Base-by-base conservation (phyloP, 768 basidiomycete genomes). In the Trametes punicea region DNA sequence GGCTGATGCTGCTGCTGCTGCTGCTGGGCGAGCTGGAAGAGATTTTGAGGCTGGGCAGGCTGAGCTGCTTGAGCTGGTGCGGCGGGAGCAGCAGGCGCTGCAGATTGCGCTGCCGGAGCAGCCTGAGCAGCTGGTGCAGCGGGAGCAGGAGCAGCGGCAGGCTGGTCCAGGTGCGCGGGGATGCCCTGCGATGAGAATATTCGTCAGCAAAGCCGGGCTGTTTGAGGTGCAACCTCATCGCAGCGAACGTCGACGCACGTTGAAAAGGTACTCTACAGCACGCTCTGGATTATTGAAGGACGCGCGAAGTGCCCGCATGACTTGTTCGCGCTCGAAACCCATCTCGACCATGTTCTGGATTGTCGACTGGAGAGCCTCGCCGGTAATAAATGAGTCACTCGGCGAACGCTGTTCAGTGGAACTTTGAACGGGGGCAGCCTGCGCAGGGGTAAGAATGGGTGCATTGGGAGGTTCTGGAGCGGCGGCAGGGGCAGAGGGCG, bases 221-320 rank as follows among this genome's bases (percentile, higher is more conserved):
- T 7, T 13, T 31, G 31, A 7, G 31, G 31, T 31, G 31, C 31
- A 31, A 13, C 31, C 6, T 31, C 13, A 13, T 6, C 31, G 31
- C 7, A 13, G 7, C 6, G 31, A 13, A 31, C 13, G 15, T 36
- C 9, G 5, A 74, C 87, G 62, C 64, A 95, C 96, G 57, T 68
- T 96, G 83, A 98, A 87, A 52, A 99, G 75, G 71, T 99, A 99
- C 70, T 99, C 97, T n/a, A 93, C 96, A 6, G 97, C 97, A 27
- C 97, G 82, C 64, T 98, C 94, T 7, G 97, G 90, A 73, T 99
- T 98, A 73, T 99, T 99, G 75, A 81, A 99, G 67, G 91, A 94
- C 25, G 95, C 97, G 56, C 93, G 79, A 69, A 99, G 69, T 3
- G 95, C 94, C 15, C 85, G 81, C 65, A 85, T 71, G 38, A 98